Percentiles rank a stretch among this genome's conserved stretches.
phyloP scores from a whole-genome alignment of 2,329 filamentous ascomycete species.

The Arthrinium phaeospermum region DNA sequence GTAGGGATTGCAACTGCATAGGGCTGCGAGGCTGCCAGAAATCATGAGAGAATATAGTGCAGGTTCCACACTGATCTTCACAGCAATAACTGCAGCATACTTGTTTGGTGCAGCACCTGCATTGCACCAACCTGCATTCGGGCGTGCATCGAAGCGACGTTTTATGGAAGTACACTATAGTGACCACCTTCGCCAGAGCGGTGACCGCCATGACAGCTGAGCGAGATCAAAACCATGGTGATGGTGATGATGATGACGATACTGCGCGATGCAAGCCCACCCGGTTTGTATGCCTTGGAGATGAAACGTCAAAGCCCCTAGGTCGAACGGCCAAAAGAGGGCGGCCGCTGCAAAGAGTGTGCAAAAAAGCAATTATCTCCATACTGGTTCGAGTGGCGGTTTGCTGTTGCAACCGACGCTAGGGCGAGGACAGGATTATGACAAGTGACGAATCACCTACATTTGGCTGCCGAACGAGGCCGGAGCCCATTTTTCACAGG shows the following conservation, averaged over 20 bases:
- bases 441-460: conserved; percentile 1
- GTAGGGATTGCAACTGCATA: too few species aligned
- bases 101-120: too few species aligned
- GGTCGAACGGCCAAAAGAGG: not conserved
- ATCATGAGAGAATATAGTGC: not conserved
- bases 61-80: too few species aligned
- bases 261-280: not conserved
- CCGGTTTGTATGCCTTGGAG: not conserved
- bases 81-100: too few species aligned
- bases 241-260: too few species aligned
- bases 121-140: too few species aligned
- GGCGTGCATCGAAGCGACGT: too few species aligned
- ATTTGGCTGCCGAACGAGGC: not conserved
- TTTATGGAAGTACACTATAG: not conserved
- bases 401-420: not conserved
- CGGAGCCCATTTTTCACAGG: not conserved
- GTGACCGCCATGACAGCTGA: not conserved
- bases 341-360: not conserved
- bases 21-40: not conserved
- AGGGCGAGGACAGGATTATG: not conserved
- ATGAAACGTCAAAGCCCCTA: not conserved
- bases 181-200: not conserved
- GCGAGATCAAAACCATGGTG: not conserved
- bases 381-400: too few species aligned
- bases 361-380: not conserved